Evolutionary conservation across 441 rosid species (phyloP), one percentile per base, ranked within the genome.

Genomic region (Eutrema salsugineum): DNA sequence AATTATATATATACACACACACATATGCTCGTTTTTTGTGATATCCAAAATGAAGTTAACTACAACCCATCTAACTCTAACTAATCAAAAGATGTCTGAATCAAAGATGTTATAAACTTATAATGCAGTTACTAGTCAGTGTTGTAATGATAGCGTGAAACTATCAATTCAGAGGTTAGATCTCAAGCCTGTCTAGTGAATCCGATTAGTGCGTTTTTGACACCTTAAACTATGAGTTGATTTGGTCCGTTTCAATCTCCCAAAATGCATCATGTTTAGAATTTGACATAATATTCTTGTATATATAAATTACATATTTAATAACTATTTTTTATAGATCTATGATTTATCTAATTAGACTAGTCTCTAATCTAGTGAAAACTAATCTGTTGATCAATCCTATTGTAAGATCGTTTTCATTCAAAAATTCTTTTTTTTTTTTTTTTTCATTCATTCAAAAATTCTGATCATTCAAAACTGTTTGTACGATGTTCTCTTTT

Each of bases 191-290:
- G 54, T 40, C 10, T 38, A 24, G 59, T 70, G 59, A 59, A 59
- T 59, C 66, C 16, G 30, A 27, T 48, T 56, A 36, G 5, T 58
- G n/a, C 22, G n/a, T 47, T 17, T 53, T 16, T 36, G 20, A 48
- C 40, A 47, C 17, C 44, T 61, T 54, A 16, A 63, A 36, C 30
- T 15, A 63, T 64, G 40, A 72, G 44, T 65, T 56, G 77, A 56
- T 64, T 35, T 54, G 33, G 50, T 47, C 43, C 33, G 35, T 46
- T 65, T 57, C 28, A 56, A 14, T 57, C 8, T 47, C 46, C 15
- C 54, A 50, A 16, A n/a, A 57, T 48, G 50, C 43, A 64, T 38
- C 27, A 47, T 65, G 49, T 38, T 46, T 20, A 50, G 28, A 64
- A 38, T 35, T 65, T 56, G 60, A 15, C 66, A 47, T 30, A 15